Evolutionary conservation across 768 basidiomycete genomes (phyloP), one percentile per base, ranked within the genome.

Genomic region (Rhodotorula babjevae): DNA sequence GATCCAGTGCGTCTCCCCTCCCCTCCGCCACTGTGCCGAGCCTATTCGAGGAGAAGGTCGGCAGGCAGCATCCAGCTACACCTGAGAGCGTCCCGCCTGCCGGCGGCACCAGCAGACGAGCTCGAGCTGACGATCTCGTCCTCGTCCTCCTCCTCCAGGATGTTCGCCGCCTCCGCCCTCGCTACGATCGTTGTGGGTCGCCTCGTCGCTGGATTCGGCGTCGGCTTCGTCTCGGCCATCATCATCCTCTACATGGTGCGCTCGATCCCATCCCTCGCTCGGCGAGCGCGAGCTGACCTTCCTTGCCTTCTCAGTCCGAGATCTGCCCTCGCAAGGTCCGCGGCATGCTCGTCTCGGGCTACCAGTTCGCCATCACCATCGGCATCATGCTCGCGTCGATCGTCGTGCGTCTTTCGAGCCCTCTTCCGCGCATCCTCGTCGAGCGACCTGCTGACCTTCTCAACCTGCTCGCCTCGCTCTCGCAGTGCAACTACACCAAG

Each of bases 141-240:
- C 11, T 31, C 23, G 27, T 31, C 31, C 36, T 10, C 12, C 53
- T 27, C 27, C 25, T 23, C 36, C 50, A 52, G 50, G 61, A 62
- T 62, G 61, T 77, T 76, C 63, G 80, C 80, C 44, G 79, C 81
- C 5, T 27, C 67, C 21, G 79, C 78, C 65, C 76, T 82, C 47
- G 81, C 79, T 23, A 65, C 78, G 46, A 77, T 81, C 47, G 80
- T 76, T 74, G 80, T 85, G 63, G 91, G 90, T 72, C 90, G 90
- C 83, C 84, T 90, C 66, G 46, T 77, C 31, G 91, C 90, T 56
- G 91, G 91, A 79, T 78, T 90, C 68, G 90, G 90, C 80, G 90
- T 93, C 78, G 87, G 91, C 74, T 84, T 91, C 80, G 86, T 91
- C 55, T 91, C 90, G 36, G 85, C 84, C 76, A 83, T 90, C 78